Evolutionary conservation across 345 rosid genomes (phyloP).

Genomic region (Bruguiera gymnorhiza): DNA sequence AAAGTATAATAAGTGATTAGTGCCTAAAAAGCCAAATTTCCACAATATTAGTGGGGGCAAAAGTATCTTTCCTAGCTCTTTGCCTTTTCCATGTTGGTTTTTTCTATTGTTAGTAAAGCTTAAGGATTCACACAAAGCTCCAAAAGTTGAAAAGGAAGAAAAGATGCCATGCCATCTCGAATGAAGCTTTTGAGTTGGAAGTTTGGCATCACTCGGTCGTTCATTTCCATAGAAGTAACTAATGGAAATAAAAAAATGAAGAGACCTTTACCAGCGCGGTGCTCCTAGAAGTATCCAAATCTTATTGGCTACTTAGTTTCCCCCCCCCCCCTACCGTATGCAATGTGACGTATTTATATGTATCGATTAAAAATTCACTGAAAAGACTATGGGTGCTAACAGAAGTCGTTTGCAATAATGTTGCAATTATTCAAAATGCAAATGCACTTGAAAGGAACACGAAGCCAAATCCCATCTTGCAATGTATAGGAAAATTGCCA

Average conservation of each 20-base stretch:
- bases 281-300: conserved; percentile 7
- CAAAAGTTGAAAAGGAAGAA: conserved; percentile 16
- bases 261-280: conserved; percentile 25
- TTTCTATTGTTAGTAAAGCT: conserved; percentile 34
- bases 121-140: conserved; percentile 34
- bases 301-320: too few species aligned
- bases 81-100: conserved; percentile 27
- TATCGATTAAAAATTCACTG: too few species aligned
- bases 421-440: too few species aligned
- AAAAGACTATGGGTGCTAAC: too few species aligned
- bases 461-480: too few species aligned
- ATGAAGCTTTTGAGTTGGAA: conserved; percentile 40
- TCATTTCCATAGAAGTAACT: not conserved
- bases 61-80: conserved; percentile 29
- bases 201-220: conserved; percentile 33
- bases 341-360: too few species aligned
- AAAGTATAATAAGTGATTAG: conserved; percentile 35
- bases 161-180: conserved; percentile 33
- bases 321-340: too few species aligned
- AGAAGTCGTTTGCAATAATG: too few species aligned
- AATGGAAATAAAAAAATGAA: not conserved
- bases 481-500: too few species aligned
- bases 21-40: conserved; percentile 36
- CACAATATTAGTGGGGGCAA: conserved; percentile 32
- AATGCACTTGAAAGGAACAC: too few species aligned